Evolutionary conservation across 768 basidiomycete genomes (phyloP).

Genomic region (Omphalotus guepiniiformis): DNA sequence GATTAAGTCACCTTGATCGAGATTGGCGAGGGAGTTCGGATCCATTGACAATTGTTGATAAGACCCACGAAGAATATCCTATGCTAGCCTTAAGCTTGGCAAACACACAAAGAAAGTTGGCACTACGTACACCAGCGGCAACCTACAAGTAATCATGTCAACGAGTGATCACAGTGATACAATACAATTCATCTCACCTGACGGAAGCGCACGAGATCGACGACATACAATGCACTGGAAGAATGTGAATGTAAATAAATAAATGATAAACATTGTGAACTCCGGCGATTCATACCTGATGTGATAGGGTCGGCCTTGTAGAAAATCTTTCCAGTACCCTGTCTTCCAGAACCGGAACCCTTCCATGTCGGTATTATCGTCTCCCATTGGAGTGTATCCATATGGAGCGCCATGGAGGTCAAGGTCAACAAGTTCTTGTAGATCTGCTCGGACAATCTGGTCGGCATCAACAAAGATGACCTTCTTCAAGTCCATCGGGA

Average conservation of each 20-base stretch:
- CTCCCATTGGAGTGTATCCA: slow-evolving; percentile 96
- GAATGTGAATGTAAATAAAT: slow-evolving; percentile 11
- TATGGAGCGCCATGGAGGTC: slow-evolving; percentile 93
- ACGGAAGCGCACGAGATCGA: slow-evolving; percentile 93
- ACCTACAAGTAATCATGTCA: slow-evolving; percentile 28
- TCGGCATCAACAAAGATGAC: slow-evolving; percentile 99
- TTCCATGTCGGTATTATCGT: slow-evolving; percentile 93
- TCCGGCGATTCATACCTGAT: slow-evolving; percentile 62
- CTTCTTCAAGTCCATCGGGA: slow-evolving; percentile 98
- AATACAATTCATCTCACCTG: slow-evolving; percentile 44
- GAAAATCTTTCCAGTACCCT: slow-evolving; percentile 90
- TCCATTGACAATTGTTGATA: slow-evolving; percentile 95
- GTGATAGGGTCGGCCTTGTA: slow-evolving; percentile 84
- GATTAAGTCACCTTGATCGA: slow-evolving; percentile 78
- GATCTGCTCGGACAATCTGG: slow-evolving; percentile 94
- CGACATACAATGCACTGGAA: slow-evolving; percentile 85
- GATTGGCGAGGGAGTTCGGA: slow-evolving; percentile 88
- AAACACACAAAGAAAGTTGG: background rate
- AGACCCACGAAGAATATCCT: slow-evolving; percentile 87
- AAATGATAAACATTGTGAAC: background rate
- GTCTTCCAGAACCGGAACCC: slow-evolving; percentile 99
- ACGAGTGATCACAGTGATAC: background rate
- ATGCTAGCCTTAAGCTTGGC: background rate
- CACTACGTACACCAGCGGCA: slow-evolving; percentile 43
- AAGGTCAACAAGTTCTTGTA: slow-evolving; percentile 91